Conservation (phyloP, 352 stramenopile species). For the Phytopythium helicoides region DNA sequence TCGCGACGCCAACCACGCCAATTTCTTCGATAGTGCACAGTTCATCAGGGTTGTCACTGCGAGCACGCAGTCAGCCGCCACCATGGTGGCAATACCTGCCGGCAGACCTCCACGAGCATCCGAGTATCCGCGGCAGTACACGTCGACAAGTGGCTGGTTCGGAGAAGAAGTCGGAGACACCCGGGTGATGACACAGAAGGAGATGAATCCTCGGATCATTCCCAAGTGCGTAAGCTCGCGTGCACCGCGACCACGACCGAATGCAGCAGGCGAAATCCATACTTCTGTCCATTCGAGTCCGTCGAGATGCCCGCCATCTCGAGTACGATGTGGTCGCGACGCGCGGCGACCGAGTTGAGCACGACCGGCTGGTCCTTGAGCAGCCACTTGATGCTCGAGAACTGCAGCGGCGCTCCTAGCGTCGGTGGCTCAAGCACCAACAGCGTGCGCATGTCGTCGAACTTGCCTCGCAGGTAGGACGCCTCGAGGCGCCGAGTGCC, state of each 20-base stretch:
- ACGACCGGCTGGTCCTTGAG: conserved; percentile 9
- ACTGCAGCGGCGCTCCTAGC: conserved; percentile 2
- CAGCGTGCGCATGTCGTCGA: conserved; percentile 6
- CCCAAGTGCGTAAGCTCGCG: conserved; percentile 5
- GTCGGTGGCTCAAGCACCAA: conserved; percentile 2
- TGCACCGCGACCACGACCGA: conserved; percentile 5
- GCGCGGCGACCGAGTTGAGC: conserved; percentile 3
- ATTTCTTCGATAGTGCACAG: conserved; percentile 17
- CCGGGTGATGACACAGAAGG: conserved; percentile 4
- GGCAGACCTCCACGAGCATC: conserved; percentile 8
- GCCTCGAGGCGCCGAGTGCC: background rate
- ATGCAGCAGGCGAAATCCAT: conserved; percentile 6
- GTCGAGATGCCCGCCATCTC: conserved; percentile 5
- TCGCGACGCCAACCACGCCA: conserved; percentile 14
- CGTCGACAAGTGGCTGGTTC: background rate
- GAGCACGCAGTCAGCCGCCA: conserved; percentile 8
- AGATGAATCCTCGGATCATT: conserved; percentile 7
- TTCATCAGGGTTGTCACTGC: conserved; percentile 10
- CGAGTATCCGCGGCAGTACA: conserved; percentile 11
- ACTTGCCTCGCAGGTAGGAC: conserved; percentile 9
- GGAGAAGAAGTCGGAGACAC: background rate
- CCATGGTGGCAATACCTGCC: conserved; percentile 6
- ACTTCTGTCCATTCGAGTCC: background rate
- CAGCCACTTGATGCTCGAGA: conserved; percentile 11
- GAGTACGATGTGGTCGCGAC: conserved; percentile 9